Base-by-base conservation (phyloP, 2,329 filamentous ascomycete genomes). In the Ceratocystis lukuohia region DNA sequence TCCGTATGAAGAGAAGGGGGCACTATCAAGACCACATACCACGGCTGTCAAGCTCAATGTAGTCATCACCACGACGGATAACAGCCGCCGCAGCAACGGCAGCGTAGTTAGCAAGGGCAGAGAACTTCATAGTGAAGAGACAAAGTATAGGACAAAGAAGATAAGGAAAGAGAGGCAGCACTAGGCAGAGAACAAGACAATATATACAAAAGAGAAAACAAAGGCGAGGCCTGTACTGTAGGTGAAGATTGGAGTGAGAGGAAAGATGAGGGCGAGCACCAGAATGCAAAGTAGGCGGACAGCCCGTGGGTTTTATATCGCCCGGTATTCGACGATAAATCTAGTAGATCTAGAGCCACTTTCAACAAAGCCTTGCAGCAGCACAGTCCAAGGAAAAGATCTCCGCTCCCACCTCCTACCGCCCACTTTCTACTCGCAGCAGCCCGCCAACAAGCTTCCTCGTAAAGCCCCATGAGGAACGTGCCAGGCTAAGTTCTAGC, bases 31-130 rank as follows among this genome's bases (percentile, higher is more conserved):
- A 30, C 33, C 20, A 65, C 67, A 61, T 66, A 68, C 67, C 64
- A 22, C 67, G 67, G 3, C 61, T 64, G 6, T 56, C 37, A 22
- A 68, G 57, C 33, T 68, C 46, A 45, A 66, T 63, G 44, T 64
- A 30, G 1, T 66, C 50, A 6, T 68, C 57, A 8, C 67, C 67
- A 10, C 64, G 67, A 25, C 64, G 67, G 53, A 68, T 64, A 50
- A 68, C 67, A 25, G 67, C 67, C 15, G 64, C 67, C 56, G 67
- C 48, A 53, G 67, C 67, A 28, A 68, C 37, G 12, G 64, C 67
- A 41, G 53, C 64, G 41, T 61, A 66, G 64, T 64, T 66, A 30
- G 62, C 6, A n/a, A 68, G 17, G 5, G 64, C 63, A 22, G 56
- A 46, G 59, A 66, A 61, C 67, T 68, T 68, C 67, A 68, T 68